phyloP scores from a whole-genome alignment of 140 eudicot species.

The Bidens hawaiensis region DNA sequence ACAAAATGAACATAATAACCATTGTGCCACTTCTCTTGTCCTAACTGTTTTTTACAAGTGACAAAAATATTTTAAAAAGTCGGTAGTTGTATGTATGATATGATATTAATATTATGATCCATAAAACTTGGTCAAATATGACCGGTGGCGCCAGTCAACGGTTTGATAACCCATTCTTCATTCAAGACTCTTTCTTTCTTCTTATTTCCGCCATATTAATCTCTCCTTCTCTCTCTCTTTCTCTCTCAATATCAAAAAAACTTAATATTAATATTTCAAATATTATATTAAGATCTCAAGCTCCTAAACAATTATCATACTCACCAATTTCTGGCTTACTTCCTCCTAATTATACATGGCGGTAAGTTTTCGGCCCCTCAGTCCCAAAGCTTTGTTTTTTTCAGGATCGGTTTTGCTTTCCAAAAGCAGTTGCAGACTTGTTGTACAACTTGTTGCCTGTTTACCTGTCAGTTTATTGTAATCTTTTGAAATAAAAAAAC shows the following conservation, averaged over 20 bases:
- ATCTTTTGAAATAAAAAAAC: too few relatives aligned
- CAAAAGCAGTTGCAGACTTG: too few relatives aligned
- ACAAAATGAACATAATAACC: too few relatives aligned
- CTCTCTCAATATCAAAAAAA: neutral
- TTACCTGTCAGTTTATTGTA: too few relatives aligned
- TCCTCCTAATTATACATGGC: slow-evolving; percentile 34
- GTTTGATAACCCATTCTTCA: slow-evolving; percentile 38
- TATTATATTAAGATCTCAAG: neutral
- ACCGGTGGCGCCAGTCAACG: slow-evolving; percentile 67
- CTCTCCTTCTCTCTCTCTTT: neutral
- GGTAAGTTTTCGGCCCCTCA: slow-evolving; percentile 27
- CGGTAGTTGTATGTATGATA: too few relatives aligned
- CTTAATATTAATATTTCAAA: neutral
- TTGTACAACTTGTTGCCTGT: too few relatives aligned
- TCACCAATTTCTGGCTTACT: slow-evolving; percentile 2
- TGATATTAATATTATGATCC: too few relatives aligned
- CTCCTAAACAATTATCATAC: slow-evolving; percentile 9
- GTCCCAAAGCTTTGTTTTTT: neutral
- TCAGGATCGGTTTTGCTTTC: too few relatives aligned
- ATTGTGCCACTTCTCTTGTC: too few relatives aligned
- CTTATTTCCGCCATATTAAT: neutral
- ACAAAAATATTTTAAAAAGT: too few relatives aligned
- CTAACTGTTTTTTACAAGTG: too few relatives aligned
- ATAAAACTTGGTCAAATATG: slow-evolving; percentile 41
- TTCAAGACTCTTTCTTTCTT: slow-evolving; percentile 17